Base-by-base conservation (phyloP, 176 grass and related monocot species). In the Oryza coarctata region DNA sequence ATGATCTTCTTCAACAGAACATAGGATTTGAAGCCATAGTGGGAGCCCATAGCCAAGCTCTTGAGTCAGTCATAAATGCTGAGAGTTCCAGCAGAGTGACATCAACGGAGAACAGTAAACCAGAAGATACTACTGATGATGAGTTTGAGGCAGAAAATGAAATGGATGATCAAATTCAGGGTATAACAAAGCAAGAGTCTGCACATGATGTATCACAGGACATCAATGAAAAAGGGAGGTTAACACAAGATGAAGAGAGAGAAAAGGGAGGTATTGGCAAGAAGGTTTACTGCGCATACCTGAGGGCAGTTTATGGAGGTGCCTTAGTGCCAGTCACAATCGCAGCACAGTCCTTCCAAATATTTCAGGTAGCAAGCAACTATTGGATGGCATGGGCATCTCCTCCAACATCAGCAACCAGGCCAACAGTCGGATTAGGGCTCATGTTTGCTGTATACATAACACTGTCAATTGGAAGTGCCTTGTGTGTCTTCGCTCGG, bases 331-430 rank as follows among this genome's bases (percentile, higher is more conserved):
- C 96, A 22, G 12, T 95, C 74, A 93, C 87, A 73, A 65, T 99
- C 30, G 79, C 65, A 32, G 80, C 88, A 43, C 96, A 99, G 45
- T 81, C 89, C 64, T 82, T 95, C 83, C 93, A 95, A 81, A 83
- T 86, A 85, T 80, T 95, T 15, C 96, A 95, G 67, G 80, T 95
- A 43, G 90, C 96, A 39, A 99, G 96, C 87, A 99, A 99, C 87
- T 99, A 95, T 58, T 99, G 96, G 96, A 99, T 99, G 87, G 90
- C 96, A 65, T 99, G 89, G 96, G 96, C 91, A 13, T 85, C 76
- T 74, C 90, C 96, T 85, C 76, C 88, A 55, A 91, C 91, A 73
- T 55, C 82, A 65, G 80, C 84, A 74, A 73, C 87, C 33, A 76
- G 76, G 35, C 87, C 93, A 63, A 29, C 64, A 0, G 89, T 93